phyloP scores from a whole-genome alignment of 2,329 filamentous ascomycete genomes.

The Penicillium italicum region DNA sequence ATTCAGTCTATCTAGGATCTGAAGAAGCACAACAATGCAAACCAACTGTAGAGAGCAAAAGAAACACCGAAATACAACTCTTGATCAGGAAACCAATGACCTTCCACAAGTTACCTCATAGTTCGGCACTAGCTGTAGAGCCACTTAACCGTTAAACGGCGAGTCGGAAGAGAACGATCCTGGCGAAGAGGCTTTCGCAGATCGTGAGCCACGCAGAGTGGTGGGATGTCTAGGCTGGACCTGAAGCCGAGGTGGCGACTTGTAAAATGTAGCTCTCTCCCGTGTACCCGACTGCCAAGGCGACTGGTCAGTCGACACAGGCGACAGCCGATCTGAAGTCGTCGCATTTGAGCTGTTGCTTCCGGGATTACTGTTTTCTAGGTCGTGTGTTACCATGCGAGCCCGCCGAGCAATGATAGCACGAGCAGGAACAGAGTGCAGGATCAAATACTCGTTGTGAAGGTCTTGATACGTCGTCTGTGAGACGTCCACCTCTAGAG shows the following conservation, averaged over 20 bases:
- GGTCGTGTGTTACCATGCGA: not conserved
- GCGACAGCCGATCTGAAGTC: no score
- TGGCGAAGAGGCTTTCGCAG: no score
- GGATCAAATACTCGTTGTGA: not conserved
- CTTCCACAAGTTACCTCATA: not conserved
- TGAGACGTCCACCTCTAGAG: not conserved
- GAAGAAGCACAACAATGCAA: not conserved
- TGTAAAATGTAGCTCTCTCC: accelerated
- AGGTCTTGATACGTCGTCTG: not conserved
- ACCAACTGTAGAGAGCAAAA: not conserved
- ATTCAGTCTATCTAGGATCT: not conserved
- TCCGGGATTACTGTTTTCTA: not conserved
- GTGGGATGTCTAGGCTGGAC: accelerated
- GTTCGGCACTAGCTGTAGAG: not conserved
- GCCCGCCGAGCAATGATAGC: not conserved
- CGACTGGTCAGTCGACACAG: no score
- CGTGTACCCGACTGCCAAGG: no score
- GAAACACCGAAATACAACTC: not conserved
- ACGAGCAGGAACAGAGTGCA: not conserved
- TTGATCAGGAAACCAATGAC: not conserved
- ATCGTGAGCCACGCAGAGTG: no score
- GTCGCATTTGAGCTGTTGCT: not conserved
- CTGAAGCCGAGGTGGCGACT: no score
- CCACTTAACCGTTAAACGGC: no score
- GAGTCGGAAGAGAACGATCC: no score